phyloP scores from a whole-genome alignment of 129 eudicot species.

The Tagetes patula region DNA sequence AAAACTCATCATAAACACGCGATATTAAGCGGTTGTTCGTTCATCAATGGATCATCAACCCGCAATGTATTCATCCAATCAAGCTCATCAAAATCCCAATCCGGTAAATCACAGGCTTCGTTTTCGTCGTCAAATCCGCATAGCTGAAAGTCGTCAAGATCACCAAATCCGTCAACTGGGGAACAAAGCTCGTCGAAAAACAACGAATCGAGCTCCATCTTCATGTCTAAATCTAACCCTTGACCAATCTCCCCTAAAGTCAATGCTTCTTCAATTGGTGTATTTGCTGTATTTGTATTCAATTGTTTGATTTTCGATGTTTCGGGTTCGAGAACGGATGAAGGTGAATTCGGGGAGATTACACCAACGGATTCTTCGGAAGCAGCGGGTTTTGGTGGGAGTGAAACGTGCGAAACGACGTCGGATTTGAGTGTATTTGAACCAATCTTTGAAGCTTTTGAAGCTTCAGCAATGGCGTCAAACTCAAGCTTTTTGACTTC shows the following conservation, averaged over 20 bases:
- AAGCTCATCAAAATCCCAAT: slow-evolving; percentile 66
- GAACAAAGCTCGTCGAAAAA: slow-evolving; percentile 33
- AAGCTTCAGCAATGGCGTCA: slow-evolving; percentile 45
- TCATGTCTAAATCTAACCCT: slow-evolving; percentile 45
- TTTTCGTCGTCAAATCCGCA: slow-evolving; percentile 47
- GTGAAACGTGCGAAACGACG: slow-evolving; percentile 22
- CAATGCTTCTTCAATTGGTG: slow-evolving; percentile 18
- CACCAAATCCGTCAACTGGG: slow-evolving; percentile 46
- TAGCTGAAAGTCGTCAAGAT: slow-evolving; percentile 55
- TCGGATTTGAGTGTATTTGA: slow-evolving; percentile 24
- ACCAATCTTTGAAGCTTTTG: slow-evolving; percentile 20
- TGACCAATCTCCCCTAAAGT: slow-evolving; percentile 23
- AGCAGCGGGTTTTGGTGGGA: slow-evolving; percentile 21
- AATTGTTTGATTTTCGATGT: not conserved
- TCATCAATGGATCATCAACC: slow-evolving; percentile 30
- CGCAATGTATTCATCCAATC: slow-evolving; percentile 61
- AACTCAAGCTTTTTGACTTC: slow-evolving; percentile 56
- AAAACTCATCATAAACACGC: slow-evolving; percentile 62
- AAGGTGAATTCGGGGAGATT: slow-evolving; percentile 51
- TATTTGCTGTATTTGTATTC: no score
- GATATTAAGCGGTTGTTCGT: slow-evolving; percentile 41
- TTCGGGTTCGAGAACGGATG: slow-evolving; percentile 35
- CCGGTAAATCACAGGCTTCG: slow-evolving; percentile 45
- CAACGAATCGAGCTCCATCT: slow-evolving; percentile 45
- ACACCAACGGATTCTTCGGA: slow-evolving; percentile 55